Evolutionary conservation across 2,329 filamentous ascomycete genomes (phyloP).

Genomic region (Parafenestella ontariensis): DNA sequence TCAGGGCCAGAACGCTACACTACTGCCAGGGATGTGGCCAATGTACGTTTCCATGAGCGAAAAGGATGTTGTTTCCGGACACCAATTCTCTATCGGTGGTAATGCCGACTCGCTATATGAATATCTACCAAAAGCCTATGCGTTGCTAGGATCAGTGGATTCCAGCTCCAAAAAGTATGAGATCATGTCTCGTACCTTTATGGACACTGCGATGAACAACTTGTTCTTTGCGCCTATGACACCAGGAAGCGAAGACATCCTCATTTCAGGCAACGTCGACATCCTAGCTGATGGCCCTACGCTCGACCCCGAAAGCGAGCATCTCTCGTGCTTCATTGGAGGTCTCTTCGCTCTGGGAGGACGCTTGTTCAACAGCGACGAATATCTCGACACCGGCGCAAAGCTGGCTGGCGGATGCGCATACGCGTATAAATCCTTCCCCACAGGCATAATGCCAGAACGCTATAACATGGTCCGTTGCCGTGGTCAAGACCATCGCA

Average conservation of each 20-base stretch:
- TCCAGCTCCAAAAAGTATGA: constrained; percentile 54
- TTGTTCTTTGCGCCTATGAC: constrained; percentile 59
- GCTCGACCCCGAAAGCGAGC: constrained; percentile 59
- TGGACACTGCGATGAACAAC: constrained; percentile 52
- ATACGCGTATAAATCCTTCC: constrained; percentile 64
- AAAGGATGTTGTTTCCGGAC: constrained; percentile 37
- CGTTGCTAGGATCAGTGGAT: constrained; percentile 54
- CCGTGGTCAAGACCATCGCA: constrained; percentile 25
- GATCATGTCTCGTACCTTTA: constrained; percentile 62
- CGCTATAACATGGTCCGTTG: constrained; percentile 62
- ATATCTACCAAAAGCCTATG: constrained; percentile 55
- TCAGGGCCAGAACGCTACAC: constrained; percentile 73
- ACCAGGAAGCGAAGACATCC: constrained; percentile 53
- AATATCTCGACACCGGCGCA: constrained; percentile 61
- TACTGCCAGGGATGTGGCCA: constrained; percentile 81
- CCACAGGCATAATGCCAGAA: constrained; percentile 67
- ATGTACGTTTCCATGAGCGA: constrained; percentile 60
- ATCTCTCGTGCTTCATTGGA: constrained; percentile 66
- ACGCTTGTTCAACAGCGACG: constrained; percentile 59
- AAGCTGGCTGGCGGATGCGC: constrained; percentile 66
- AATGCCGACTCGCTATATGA: constrained; percentile 47
- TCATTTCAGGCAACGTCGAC: constrained; percentile 55
- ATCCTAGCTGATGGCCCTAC: constrained; percentile 34
- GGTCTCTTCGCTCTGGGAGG: constrained; percentile 66
- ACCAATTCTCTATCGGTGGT: constrained; percentile 42